phyloP scores from a whole-genome alignment of 306 rosid genomes.

The Prunus campanulata region DNA sequence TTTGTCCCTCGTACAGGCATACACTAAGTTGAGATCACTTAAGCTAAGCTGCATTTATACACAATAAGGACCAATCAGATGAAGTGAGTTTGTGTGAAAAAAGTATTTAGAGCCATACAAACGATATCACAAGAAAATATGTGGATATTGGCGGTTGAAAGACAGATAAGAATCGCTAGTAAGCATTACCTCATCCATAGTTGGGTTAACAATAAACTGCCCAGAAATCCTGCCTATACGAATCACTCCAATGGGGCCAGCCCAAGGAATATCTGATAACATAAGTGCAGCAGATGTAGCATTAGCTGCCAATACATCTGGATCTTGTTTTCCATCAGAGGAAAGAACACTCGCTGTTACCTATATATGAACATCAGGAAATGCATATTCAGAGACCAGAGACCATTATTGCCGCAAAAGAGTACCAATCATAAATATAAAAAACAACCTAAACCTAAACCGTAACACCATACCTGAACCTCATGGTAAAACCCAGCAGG shows the following conservation, averaged over 20 bases:
- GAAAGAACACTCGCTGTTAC: slow-evolving; percentile 89
- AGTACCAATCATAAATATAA: neutral
- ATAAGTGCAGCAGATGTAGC: slow-evolving; percentile 93
- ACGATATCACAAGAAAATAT: neutral
- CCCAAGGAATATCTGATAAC: slow-evolving; percentile 98
- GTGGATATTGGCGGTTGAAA: neutral
- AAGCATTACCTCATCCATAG: slow-evolving; percentile 78
- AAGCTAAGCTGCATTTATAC: slow-evolving; percentile 60
- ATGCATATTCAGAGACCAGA: neutral
- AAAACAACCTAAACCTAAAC: neutral
- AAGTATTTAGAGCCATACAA: slow-evolving; percentile 20
- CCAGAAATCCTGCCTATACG: slow-evolving; percentile 84
- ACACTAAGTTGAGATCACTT: slow-evolving; percentile 92
- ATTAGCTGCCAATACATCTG: slow-evolving; percentile 90
- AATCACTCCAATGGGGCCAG: slow-evolving; percentile 90
- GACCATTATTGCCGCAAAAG: neutral
- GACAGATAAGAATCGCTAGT: slow-evolving; percentile 3
- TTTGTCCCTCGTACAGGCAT: slow-evolving; percentile 93
- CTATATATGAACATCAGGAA: slow-evolving; percentile 32
- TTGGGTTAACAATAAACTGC: slow-evolving; percentile 79
- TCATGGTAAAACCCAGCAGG: slow-evolving; percentile 90
- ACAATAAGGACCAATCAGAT: neutral
- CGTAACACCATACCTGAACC: slow-evolving; percentile 67
- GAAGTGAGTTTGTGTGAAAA: neutral
- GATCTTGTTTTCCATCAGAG: slow-evolving; percentile 87